Percentiles rank a stretch among this genome's conserved stretches.
Conservation (phyloP, 306 rosid species). For the Dalbergia cochinchinensis region DNA sequence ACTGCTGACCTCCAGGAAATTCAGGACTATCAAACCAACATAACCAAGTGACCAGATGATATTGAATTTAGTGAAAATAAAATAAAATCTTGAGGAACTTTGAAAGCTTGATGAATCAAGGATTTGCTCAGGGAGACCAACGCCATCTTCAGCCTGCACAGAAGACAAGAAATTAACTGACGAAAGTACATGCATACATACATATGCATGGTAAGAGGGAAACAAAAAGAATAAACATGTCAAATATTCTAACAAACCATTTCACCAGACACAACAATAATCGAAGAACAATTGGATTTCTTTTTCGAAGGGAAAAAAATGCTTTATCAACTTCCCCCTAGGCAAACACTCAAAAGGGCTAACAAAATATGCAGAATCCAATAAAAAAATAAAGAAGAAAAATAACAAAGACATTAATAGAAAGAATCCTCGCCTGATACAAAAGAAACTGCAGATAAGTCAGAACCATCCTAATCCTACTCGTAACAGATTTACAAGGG, state of each 20-base stretch:
- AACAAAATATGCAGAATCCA: slow-evolving; percentile 13
- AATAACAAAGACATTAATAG: slow-evolving; percentile 11
- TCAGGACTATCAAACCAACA: slow-evolving; percentile 76
- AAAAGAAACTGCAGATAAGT: slow-evolving; percentile 14
- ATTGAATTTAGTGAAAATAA: slow-evolving; percentile 56
- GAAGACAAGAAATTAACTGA: slow-evolving; percentile 40
- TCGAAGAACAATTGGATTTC: not conserved
- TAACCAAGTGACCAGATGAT: slow-evolving; percentile 76
- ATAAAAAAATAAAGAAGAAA: not conserved
- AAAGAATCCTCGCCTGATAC: not conserved
- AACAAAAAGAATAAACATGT: slow-evolving; percentile 7
- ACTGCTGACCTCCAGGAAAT: slow-evolving; percentile 86
- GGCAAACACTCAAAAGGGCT: not conserved
- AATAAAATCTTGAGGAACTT: slow-evolving; percentile 71
- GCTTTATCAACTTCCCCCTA: slow-evolving; percentile 19
- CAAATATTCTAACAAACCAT: slow-evolving; percentile 8
- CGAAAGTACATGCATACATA: slow-evolving; percentile 17
- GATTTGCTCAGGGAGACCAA: slow-evolving; percentile 90
- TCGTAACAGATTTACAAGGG: not conserved
- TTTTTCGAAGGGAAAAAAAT: not conserved
- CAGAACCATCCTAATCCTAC: slow-evolving; percentile 8
- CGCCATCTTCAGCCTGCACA: slow-evolving; percentile 96
- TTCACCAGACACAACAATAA: slow-evolving; percentile 17
- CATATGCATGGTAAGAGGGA: not conserved
- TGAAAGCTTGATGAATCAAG: slow-evolving; percentile 79